Base-by-base conservation (phyloP, 768 basidiomycete genomes). In the Hericium alpestre region DNA sequence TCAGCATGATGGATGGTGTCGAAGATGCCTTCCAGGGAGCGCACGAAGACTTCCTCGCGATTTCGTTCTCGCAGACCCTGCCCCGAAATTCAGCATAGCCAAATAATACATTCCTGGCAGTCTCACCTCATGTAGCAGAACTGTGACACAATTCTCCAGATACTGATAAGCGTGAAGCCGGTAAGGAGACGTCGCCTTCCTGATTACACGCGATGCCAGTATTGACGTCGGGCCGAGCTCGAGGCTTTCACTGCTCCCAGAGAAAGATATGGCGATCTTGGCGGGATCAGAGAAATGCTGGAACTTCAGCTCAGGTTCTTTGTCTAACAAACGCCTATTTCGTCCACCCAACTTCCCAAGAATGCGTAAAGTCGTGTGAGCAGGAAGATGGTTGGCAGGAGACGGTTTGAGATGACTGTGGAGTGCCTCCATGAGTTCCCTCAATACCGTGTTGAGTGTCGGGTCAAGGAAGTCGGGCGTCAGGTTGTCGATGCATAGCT, bases 401-500 rank as follows among this genome's bases (percentile, higher is more conserved):
- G 92, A 72, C 0, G 96, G 96, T 65, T 87, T 91, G 51, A 99
- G 74, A 65, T 94, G 87, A 62, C 82, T 86, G 70, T 95, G 92
- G 22, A 99, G 77, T 0, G 93, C 95, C 60, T 89, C 88, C 90
- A 93, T 98, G 56, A 99, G 74, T 60, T 98, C 93, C 50, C 93
- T 79, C 46, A 96, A 77, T 47, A 98, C 93, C 0, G 90, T 91
- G 60, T 84, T 90, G 61, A 98, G 81, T 2, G 93, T 94, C 3
- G 96, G 96, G 65, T 98, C 95, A 27, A 99, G 79, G 74, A 98
- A 98, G 71, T 98, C 96, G 2, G 93, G 92, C 0, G 93, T 96
- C 25, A 99, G 79, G 67, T 98, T 99, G 74, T 99, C 96, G 65
- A 98, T 95, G 72, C 95, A 98, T n/a, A 99, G 78, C 70, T 99